Evolutionary conservation across 257 asterid genomes (phyloP).

Genomic region (Anisodus acutangulus): DNA sequence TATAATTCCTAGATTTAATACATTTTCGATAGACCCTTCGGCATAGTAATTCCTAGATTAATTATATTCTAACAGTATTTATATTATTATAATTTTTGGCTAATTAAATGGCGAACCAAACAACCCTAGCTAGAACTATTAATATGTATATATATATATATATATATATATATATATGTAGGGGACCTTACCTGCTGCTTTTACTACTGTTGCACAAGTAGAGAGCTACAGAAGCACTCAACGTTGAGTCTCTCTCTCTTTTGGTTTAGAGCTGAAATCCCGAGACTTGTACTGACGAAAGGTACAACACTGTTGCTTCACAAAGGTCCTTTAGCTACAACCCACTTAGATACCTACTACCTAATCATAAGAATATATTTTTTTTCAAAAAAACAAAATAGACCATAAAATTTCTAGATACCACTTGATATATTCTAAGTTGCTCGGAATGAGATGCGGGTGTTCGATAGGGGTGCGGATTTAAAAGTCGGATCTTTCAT

Average conservation of each 20-base stretch:
- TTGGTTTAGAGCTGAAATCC: constrained; percentile 52
- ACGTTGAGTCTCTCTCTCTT: constrained; percentile 40
- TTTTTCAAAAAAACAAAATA: neutral
- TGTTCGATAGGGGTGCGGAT: no score
- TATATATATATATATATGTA: neutral
- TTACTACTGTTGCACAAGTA: constrained; percentile 53
- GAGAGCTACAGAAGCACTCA: constrained; percentile 56
- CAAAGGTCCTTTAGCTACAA: constrained; percentile 33
- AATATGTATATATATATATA: neutral
- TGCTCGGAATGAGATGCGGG: no score
- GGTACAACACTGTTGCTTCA: constrained; percentile 50
- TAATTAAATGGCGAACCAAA: neutral
- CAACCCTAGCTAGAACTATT: neutral
- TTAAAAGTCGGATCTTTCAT: no score
- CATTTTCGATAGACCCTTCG: no score
- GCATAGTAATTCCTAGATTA: no score
- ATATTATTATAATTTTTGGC: no score
- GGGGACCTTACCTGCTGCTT: neutral
- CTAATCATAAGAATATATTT: neutral
- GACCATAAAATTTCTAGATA: neutral
- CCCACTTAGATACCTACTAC: neutral
- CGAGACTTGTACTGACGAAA: constrained; percentile 51
- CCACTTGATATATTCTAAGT: neutral
- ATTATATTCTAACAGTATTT: no score
- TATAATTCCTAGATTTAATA: no score